Conservation (phyloP, 345 rosid genomes). For the Lagerstroemia speciosa region DNA sequence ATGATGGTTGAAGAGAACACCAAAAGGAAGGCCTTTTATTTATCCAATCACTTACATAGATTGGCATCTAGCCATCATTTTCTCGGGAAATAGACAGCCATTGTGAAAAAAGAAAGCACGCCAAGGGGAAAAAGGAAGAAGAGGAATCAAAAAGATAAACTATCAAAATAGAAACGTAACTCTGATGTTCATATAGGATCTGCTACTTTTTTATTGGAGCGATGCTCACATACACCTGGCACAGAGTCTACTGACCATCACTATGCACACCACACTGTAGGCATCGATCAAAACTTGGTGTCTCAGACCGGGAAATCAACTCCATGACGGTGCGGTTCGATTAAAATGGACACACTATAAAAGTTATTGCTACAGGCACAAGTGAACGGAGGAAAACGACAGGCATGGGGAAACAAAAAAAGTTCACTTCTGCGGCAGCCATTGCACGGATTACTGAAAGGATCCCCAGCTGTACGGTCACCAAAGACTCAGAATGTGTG, state of each 20-base stretch:
- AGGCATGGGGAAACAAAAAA: not conserved
- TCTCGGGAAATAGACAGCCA: not conserved
- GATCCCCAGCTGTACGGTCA: constrained; percentile 21
- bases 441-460: constrained; percentile 12
- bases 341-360: not conserved
- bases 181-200: not conserved
- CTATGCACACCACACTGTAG: not conserved
- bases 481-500: not conserved
- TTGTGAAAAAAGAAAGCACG: not conserved
- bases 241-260: no score
- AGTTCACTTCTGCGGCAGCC: not conserved
- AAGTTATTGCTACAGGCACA: not conserved
- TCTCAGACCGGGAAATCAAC: not conserved
- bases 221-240: not conserved
- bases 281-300: not conserved
- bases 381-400: no score
- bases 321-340: not conserved
- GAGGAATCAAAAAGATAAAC: not conserved
- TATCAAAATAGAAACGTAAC: not conserved
- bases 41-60: constrained; percentile 5
- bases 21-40: constrained; percentile 5
- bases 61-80: not conserved
- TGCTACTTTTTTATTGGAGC: no score
- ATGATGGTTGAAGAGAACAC: constrained; percentile 7
- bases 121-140: not conserved